These are phyloP conservation scores for Komagataella mondaviorum DNA, from an alignment of 805 yeast species.

Conservation along the genomic window DNA sequence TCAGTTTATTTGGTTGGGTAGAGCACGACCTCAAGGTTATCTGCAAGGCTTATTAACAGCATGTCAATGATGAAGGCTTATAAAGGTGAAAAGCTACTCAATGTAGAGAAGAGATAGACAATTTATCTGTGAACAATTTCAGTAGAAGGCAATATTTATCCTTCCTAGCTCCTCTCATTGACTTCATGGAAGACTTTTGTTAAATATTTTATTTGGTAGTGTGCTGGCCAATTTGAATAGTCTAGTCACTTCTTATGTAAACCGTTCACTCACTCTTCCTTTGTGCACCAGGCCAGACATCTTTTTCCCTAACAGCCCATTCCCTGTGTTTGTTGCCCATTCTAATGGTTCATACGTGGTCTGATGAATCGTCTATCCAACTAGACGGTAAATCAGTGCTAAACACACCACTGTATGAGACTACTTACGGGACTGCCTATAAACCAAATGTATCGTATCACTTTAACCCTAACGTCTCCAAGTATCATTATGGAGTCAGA, in stretches of 20 bases:
- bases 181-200: too few relatives aligned
- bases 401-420: slow-evolving; percentile 32
- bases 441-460: slow-evolving; percentile 72
- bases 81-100: neutral
- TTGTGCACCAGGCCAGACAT: neutral
- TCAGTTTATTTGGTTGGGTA: neutral
- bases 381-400: slow-evolving; percentile 5
- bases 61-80: neutral
- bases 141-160: too few relatives aligned
- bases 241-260: neutral
- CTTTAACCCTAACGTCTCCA: slow-evolving; percentile 66
- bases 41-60: neutral
- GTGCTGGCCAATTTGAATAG: neutral
- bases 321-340: slow-evolving; percentile 15
- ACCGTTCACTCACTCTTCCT: neutral
- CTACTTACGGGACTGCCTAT: slow-evolving; percentile 23
- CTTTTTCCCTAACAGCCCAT: slow-evolving; percentile 2
- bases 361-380: slow-evolving; percentile 3
- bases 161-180: too few relatives aligned
- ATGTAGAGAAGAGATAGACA: too few relatives aligned
- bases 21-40: neutral
- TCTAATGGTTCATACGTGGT: slow-evolving; percentile 25
- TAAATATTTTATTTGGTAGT: neutral
- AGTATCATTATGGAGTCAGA: slow-evolving; percentile 80
- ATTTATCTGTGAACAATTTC: too few relatives aligned